Conservation (phyloP, 805 yeast species). For the Candida methanosorbosa region DNA sequence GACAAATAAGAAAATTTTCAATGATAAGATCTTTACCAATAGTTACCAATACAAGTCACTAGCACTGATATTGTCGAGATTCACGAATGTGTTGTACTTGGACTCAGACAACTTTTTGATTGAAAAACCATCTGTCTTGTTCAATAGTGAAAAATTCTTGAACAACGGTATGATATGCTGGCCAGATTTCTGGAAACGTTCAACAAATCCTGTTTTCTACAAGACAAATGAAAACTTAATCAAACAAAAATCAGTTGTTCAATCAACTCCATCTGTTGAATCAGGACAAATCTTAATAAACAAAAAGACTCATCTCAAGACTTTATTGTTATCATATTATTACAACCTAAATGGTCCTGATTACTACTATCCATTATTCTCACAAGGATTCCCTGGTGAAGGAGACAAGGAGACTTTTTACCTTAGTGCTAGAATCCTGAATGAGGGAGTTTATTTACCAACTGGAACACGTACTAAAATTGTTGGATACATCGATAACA, state of each 20-base stretch:
- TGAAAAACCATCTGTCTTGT: conserved; percentile 29
- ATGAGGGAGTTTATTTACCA: conserved; percentile 17
- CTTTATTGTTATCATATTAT: conserved; percentile 50
- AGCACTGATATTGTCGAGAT: conserved; percentile 36
- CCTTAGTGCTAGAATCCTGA: conserved; percentile 49
- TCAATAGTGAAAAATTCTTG: conserved; percentile 33
- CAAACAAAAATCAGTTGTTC: conserved; percentile 19
- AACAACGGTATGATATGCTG: conserved; percentile 42
- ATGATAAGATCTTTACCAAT: conserved; percentile 1
- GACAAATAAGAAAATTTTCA: conserved; percentile 10
- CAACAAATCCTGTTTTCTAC: conserved; percentile 49
- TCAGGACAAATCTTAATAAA: conserved; percentile 62
- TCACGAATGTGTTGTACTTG: conserved; percentile 36
- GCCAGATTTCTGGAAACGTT: conserved; percentile 65
- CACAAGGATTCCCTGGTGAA: conserved; percentile 71
- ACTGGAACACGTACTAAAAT: conserved; percentile 22
- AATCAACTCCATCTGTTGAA: conserved; percentile 53
- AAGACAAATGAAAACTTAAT: conserved; percentile 30
- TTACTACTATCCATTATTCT: conserved; percentile 56
- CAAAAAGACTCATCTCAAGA: conserved; percentile 48
- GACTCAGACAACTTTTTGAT: conserved; percentile 44
- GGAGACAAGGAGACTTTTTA: conserved; percentile 76
- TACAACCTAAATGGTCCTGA: conserved; percentile 61
- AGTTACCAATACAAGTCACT: conserved; percentile 45
- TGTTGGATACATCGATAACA: conserved; percentile 19